Evolutionary conservation across 225 moss, liverwort and hornwort species (phyloP), one percentile per base, ranked within the genome.

Genomic region (Anthoceros angustus): DNA sequence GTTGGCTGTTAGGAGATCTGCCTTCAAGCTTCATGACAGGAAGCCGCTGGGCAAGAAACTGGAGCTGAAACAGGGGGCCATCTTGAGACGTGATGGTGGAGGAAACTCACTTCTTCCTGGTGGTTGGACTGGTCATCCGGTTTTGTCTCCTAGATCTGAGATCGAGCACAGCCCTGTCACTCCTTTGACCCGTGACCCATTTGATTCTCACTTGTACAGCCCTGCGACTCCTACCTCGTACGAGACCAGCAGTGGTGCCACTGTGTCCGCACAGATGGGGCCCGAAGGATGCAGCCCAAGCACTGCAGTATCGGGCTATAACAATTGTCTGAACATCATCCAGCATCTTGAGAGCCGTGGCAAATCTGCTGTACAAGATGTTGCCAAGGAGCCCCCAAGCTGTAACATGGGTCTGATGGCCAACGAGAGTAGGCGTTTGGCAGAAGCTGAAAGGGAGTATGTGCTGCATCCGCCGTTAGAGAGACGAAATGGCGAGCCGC

Each of bases 11-110:
- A 79, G 84, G 0, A 64, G 79, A 62, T 81, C 84, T 26, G 69
- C 84, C n/a, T 79, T 84, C 41, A 84, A 84, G 75, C 78, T 84
- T 24, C 84, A 84, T 42, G 84, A 84, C 42, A 64, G 84, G 10
- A 84, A 81, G 66, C 61, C 79, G 49, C 79, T 81, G 62, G 81
- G 81, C 25, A 84, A 84, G 73, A 81, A 79, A n/a, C 70, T 84
- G 79, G 84, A 16, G 82, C 84, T 7, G 76, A 79, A 10, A 79
- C 84, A 2, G 81, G 55, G 55, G 16, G 18, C 82, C 11, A 81
- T 79, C 41, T 78, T 78, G 15, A 69, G 82, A 12, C 81, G 84
- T 10, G 79, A 79, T 12, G 82, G 71, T 18, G 79, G 78, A 23
- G 55, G n/a, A 15, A 55, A 55, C 23, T 18, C 55, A 18, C 18